Percentiles rank a stretch among this genome's conserved stretches.
Evolutionary conservation across 352 stramenopile genomes (phyloP).

Genomic region (Thraustotheca clavata): DNA sequence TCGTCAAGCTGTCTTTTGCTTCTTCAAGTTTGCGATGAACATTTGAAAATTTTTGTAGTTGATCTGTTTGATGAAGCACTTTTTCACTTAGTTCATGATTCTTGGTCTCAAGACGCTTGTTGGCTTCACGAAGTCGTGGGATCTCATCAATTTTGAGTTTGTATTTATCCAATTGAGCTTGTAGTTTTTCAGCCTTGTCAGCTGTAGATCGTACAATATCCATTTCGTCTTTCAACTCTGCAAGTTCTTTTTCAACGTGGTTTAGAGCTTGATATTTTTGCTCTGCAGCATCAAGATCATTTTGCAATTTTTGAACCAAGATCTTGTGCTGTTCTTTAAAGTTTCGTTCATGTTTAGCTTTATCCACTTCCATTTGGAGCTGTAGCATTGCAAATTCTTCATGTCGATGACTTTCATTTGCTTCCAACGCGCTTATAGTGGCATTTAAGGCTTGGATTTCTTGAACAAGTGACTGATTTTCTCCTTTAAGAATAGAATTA

Average conservation of each 20-base stretch:
- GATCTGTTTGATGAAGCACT: constrained; percentile 41
- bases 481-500: constrained; percentile 16
- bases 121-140: constrained; percentile 36
- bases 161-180: constrained; percentile 47
- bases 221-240: constrained; percentile 46
- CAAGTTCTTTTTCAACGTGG: constrained; percentile 31
- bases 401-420: constrained; percentile 28
- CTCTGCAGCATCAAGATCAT: constrained; percentile 29
- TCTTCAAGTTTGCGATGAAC: constrained; percentile 60
- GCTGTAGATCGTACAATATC: constrained; percentile 51
- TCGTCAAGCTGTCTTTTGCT: constrained; percentile 54
- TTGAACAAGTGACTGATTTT: background rate
- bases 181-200: constrained; percentile 39
- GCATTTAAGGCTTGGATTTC: background rate
- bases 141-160: constrained; percentile 63
- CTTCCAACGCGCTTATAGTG: background rate
- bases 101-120: constrained; percentile 48
- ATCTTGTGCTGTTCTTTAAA: constrained; percentile 46
- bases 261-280: constrained; percentile 31
- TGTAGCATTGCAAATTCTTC: constrained; percentile 31
- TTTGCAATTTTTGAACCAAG: constrained; percentile 37
- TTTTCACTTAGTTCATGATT: constrained; percentile 48
- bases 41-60: constrained; percentile 34
- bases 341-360: constrained; percentile 46
- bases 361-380: constrained; percentile 38